phyloP scores from a whole-genome alignment of 2,329 filamentous ascomycete species.

The Xylariaceae sp. region DNA sequence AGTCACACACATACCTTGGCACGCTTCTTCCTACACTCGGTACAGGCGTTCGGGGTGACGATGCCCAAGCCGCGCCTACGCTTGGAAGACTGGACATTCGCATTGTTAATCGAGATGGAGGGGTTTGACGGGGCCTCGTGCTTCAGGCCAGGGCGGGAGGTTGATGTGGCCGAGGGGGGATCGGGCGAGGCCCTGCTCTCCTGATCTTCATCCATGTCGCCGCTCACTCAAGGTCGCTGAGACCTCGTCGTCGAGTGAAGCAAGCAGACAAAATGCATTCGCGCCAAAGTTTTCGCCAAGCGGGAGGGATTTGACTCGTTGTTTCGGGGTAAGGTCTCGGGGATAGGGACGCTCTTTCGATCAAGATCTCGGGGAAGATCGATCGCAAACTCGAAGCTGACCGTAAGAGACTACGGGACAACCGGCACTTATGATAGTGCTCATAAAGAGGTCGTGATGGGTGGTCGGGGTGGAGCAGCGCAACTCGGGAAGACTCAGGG shows the following conservation, averaged over 20 bases:
- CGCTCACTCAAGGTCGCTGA: slow-evolving; percentile 13
- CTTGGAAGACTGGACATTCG: slow-evolving; percentile 41
- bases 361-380: too few relatives aligned
- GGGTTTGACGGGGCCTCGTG: slow-evolving; percentile 24
- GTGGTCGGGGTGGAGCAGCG: too few relatives aligned
- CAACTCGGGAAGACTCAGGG: too few relatives aligned
- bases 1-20: slow-evolving; percentile 45
- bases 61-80: slow-evolving; percentile 52
- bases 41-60: slow-evolving; percentile 58
- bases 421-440: too few relatives aligned
- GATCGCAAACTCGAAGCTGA: too few relatives aligned
- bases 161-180: slow-evolving; percentile 22
- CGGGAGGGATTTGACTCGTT: too few relatives aligned
- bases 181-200: slow-evolving; percentile 22
- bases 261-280: slow-evolving; percentile 11
- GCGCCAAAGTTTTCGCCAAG: too few relatives aligned
- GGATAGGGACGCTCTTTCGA: too few relatives aligned
- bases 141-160: slow-evolving; percentile 22
- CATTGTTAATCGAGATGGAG: slow-evolving; percentile 6
- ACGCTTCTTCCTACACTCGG: slow-evolving; percentile 59
- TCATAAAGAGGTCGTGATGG: too few relatives aligned
- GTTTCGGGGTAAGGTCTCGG: too few relatives aligned
- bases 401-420: too few relatives aligned
- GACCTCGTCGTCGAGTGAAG: slow-evolving; percentile 23
- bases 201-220: slow-evolving; percentile 30